A percentile compares a stretch with the other conserved stretches of the same genome.
phyloP scores from a whole-genome alignment of 139 green algal species.

The Mychonastes homosphaera region DNA sequence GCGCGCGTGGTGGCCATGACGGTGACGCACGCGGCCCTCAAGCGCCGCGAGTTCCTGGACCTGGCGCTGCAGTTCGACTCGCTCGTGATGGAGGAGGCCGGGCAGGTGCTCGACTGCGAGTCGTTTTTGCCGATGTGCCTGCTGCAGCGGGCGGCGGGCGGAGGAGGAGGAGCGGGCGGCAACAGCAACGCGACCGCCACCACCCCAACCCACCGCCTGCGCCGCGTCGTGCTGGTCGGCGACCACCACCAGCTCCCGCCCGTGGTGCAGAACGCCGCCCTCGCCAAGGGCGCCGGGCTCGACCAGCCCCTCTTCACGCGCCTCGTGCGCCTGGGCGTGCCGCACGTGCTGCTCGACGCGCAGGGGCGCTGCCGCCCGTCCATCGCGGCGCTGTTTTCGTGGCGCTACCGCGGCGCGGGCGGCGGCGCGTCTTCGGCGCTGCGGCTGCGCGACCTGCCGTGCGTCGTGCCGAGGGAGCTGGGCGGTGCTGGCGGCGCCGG shows the following conservation, averaged over 20 bases:
- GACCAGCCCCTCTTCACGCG: constrained; percentile 89
- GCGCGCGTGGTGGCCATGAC: constrained; percentile 99
- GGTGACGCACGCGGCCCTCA: constrained; percentile 95
- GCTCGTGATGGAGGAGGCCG: constrained; percentile 95
- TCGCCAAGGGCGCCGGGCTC: constrained; percentile 85
- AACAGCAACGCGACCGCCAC: not conserved
- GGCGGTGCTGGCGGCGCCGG: too few species aligned
- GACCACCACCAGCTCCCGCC: constrained; percentile 98
- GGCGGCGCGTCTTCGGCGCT: too few species aligned
- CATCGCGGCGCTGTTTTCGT: constrained; percentile 92
- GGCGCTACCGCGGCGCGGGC: constrained; percentile 86
- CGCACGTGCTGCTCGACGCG: constrained; percentile 88
- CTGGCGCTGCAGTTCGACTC: constrained; percentile 96
- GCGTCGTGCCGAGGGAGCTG: constrained; percentile 29
- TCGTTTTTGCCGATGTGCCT: constrained; percentile 91
- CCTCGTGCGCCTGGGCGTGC: constrained; percentile 89
- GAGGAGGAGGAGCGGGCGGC: not conserved
- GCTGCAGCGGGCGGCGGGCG: constrained; percentile 17
- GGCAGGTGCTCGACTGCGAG: constrained; percentile 93
- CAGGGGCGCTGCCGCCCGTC: constrained; percentile 69
- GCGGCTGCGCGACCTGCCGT: constrained; percentile 79
- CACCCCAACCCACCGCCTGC: constrained; percentile 19
- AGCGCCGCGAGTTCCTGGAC: constrained; percentile 88
- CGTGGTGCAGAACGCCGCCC: constrained; percentile 95
- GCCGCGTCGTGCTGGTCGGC: constrained; percentile 24